These are phyloP conservation scores for Cladophialophora immunda DNA, from an alignment of 2,329 filamentous ascomycete genomes.

Conservation along the genomic window DNA sequence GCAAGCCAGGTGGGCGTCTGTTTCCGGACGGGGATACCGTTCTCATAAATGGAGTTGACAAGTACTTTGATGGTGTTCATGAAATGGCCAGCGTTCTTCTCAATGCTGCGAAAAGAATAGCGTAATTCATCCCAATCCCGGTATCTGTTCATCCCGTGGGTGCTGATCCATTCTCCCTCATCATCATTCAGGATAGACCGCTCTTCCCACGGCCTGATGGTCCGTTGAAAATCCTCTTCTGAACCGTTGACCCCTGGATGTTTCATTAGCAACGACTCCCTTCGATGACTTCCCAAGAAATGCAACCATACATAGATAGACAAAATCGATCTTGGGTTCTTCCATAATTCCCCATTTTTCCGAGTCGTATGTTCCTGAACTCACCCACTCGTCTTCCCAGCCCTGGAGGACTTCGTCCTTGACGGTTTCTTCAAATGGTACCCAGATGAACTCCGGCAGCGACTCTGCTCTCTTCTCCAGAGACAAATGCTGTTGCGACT, in stretches of 20 bases:
- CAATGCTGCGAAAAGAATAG: constrained; percentile 34
- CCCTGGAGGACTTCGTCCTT: constrained; percentile 32
- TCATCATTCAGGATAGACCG: constrained; percentile 33
- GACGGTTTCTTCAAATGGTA: constrained; percentile 33
- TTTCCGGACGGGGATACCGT: constrained; percentile 22
- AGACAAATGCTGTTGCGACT: constrained; percentile 25
- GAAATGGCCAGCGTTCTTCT: constrained; percentile 32
- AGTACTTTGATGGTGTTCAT: constrained; percentile 36
- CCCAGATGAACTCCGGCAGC: constrained; percentile 33
- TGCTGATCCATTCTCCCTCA: constrained; percentile 34
- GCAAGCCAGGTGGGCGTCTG: constrained; percentile 34
- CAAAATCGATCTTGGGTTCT: constrained; percentile 37
- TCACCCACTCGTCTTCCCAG: constrained; percentile 37
- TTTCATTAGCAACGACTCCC: constrained; percentile 1
- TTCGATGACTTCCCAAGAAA: too few species aligned
- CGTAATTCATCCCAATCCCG: constrained; percentile 37
- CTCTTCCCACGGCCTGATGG: constrained; percentile 29
- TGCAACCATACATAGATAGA: constrained; percentile 31
- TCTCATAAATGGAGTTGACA: constrained; percentile 31
- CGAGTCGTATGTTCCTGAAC: constrained; percentile 27
- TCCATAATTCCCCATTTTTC: constrained; percentile 31
- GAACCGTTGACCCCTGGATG: constrained; percentile 35
- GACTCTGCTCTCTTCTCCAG: constrained; percentile 32
- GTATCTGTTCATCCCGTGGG: constrained; percentile 34
- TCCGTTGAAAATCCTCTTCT: constrained; percentile 32